A percentile compares a stretch with the other conserved stretches of the same genome.
phyloP scores from a whole-genome alignment of 768 basidiomycete genomes.

The Dacryopinax primogenitus region DNA sequence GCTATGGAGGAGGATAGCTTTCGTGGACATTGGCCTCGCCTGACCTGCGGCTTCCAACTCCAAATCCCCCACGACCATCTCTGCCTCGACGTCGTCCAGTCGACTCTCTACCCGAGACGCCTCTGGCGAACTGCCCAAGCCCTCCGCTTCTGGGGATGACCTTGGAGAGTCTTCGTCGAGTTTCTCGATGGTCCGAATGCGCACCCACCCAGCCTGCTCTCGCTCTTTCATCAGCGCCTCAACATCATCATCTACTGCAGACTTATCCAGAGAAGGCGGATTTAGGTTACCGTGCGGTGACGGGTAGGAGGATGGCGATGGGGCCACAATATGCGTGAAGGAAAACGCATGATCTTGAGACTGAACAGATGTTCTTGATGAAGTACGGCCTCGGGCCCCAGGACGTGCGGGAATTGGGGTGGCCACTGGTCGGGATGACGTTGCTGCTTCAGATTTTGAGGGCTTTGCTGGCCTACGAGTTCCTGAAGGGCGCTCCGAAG shows the following conservation, averaged over 20 bases:
- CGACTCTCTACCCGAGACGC: constrained; percentile 23
- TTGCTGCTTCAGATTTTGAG: constrained; percentile 21
- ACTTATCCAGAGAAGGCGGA: constrained; percentile 19
- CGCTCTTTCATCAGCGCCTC: constrained; percentile 5
- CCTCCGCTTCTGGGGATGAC: constrained; percentile 20
- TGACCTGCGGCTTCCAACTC: constrained; percentile 44
- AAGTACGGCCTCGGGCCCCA: background rate
- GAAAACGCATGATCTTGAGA: constrained; percentile 47
- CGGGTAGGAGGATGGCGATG: constrained; percentile 64
- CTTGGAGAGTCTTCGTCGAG: constrained; percentile 20
- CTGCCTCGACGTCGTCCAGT: constrained; percentile 54
- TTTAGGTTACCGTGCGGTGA: constrained; percentile 24
- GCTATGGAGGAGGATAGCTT: constrained; percentile 26
- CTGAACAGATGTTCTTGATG: background rate
- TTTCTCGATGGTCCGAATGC: constrained; percentile 38
- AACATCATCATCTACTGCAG: constrained; percentile 42
- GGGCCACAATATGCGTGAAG: constrained; percentile 65
- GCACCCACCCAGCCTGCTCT: constrained; percentile 45
- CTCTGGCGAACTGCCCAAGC: constrained; percentile 18
- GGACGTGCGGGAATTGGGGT: constrained; percentile 34
- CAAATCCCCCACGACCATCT: constrained; percentile 59
- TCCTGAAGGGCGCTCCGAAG: constrained; percentile 31
- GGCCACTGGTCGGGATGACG: constrained; percentile 39
- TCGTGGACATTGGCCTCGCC: constrained; percentile 24
- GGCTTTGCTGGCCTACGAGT: constrained; percentile 34